A percentile compares a stretch with the other conserved stretches of the same genome.
phyloP scores from a whole-genome alignment of 2,329 filamentous ascomycete genomes.

The Cylindrodendrum hubeiense region DNA sequence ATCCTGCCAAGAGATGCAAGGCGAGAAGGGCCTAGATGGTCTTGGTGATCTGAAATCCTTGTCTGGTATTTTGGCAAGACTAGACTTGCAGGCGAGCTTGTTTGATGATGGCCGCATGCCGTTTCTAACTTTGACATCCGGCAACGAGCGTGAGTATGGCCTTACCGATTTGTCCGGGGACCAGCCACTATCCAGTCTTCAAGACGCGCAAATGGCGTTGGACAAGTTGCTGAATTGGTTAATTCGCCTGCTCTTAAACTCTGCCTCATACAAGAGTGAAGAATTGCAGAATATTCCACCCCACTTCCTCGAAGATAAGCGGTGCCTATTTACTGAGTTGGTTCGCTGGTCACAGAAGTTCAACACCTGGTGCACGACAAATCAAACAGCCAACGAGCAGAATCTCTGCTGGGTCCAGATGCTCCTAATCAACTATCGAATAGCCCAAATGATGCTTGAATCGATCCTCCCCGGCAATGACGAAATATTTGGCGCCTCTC shows the following conservation, averaged over 20 bases:
- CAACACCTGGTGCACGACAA: not conserved
- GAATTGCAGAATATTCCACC: not conserved
- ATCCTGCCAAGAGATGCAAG: not conserved
- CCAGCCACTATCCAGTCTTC: not conserved
- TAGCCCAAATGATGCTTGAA: conserved; percentile 25
- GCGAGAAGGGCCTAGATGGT: not conserved
- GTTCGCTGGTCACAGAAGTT: conserved; percentile 12
- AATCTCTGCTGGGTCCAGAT: not conserved
- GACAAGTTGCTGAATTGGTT: conserved; percentile 33
- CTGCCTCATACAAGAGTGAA: not conserved
- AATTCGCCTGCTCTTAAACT: conserved; percentile 16
- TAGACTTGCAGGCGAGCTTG: conserved; percentile 34
- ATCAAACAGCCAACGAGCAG: not conserved
- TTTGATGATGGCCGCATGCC: conserved; percentile 32
- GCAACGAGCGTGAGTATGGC: not conserved
- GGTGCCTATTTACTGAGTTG: not conserved
- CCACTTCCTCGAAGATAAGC: conserved; percentile 20
- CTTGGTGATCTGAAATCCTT: conserved; percentile 14
- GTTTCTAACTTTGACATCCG: conserved; percentile 1
- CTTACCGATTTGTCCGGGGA: not conserved
- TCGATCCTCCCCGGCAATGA: conserved; percentile 22
- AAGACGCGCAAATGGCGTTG: conserved; percentile 21
- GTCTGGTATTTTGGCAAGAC: conserved; percentile 8
- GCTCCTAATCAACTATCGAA: conserved; percentile 23
- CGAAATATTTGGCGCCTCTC: conserved; percentile 17